These are phyloP conservation scores for Tolypocladium amazonense DNA, from an alignment of 2,329 filamentous ascomycete species.

Conservation along the genomic window DNA sequence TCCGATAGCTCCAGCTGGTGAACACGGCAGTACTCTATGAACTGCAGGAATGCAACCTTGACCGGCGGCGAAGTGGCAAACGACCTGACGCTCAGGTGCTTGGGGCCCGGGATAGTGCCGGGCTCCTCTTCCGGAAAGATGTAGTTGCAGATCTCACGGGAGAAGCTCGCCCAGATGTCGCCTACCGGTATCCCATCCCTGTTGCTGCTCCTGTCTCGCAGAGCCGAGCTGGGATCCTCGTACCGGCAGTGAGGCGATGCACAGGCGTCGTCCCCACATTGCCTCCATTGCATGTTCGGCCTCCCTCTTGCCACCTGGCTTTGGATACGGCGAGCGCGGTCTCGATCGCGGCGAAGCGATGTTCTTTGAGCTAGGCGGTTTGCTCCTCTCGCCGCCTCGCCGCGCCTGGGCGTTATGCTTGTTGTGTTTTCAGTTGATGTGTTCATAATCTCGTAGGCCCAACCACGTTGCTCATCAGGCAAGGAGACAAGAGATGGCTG, in stretches of 20 bases:
- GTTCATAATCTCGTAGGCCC: not conserved
- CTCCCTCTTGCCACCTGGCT: not conserved
- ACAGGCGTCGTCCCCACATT: not conserved
- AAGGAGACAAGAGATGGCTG: not conserved
- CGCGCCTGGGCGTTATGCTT: not conserved
- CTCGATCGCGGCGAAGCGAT: not conserved
- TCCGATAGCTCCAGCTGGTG: not conserved
- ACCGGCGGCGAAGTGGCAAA: not conserved
- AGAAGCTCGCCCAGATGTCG: not conserved
- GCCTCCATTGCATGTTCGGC: not conserved
- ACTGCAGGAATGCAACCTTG: not conserved
- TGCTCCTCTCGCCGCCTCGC: not conserved
- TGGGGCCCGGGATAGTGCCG: not conserved
- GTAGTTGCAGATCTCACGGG: not conserved
- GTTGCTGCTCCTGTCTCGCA: not conserved
- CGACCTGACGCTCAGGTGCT: not conserved
- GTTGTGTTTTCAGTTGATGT: not conserved
- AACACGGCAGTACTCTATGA: not conserved
- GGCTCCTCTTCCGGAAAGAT: not conserved
- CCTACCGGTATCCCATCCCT: not conserved
- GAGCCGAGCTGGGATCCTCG: not conserved
- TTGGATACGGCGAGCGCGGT: not conserved
- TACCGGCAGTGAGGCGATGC: not conserved
- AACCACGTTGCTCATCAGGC: not conserved
- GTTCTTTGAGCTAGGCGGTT: not conserved